phyloP scores from a whole-genome alignment of 305 asterid genomes.

The Fraxinus sp. region DNA sequence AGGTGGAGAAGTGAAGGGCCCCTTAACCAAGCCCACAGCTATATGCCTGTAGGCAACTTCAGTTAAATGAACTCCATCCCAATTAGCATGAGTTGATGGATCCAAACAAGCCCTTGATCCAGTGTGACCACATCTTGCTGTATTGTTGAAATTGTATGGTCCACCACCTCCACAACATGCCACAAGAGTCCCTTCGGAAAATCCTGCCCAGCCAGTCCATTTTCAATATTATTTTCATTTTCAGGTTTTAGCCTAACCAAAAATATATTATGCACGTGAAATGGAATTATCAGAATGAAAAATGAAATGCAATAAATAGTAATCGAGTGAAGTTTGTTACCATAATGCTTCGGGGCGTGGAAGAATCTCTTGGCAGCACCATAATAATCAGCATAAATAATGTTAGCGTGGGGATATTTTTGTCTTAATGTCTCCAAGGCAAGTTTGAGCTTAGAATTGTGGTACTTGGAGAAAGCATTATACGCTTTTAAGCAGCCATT shows the following conservation, averaged over 20 bases:
- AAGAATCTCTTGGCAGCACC: slow-evolving; percentile 53
- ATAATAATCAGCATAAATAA: slow-evolving; percentile 72
- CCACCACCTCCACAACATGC: slow-evolving; percentile 95
- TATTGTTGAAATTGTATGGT: slow-evolving; percentile 65
- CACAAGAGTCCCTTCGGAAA: slow-evolving; percentile 31
- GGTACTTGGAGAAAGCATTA: slow-evolving; percentile 60
- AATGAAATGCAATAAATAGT: background rate
- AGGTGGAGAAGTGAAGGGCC: slow-evolving; percentile 48
- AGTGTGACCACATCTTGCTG: slow-evolving; percentile 73
- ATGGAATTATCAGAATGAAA: background rate
- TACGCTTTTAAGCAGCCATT: slow-evolving; percentile 60
- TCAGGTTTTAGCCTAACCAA: background rate
- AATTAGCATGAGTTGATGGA: slow-evolving; percentile 42
- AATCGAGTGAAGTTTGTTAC: slow-evolving; percentile 25
- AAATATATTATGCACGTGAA: background rate
- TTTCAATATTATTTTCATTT: background rate
- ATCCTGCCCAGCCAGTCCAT: slow-evolving; percentile 35
- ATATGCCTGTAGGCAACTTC: slow-evolving; percentile 60
- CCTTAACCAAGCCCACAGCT: slow-evolving; percentile 50
- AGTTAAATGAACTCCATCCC: slow-evolving; percentile 80
- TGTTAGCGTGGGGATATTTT: slow-evolving; percentile 53
- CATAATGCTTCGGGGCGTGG: slow-evolving; percentile 56
- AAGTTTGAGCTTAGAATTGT: slow-evolving; percentile 52
- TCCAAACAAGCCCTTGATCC: slow-evolving; percentile 57
- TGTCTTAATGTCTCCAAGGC: slow-evolving; percentile 45